Evolutionary conservation across 192 early-diverging fungal genomes (phyloP), one percentile per base, ranked within the genome.

Genomic region (Backusella morwellensis): DNA sequence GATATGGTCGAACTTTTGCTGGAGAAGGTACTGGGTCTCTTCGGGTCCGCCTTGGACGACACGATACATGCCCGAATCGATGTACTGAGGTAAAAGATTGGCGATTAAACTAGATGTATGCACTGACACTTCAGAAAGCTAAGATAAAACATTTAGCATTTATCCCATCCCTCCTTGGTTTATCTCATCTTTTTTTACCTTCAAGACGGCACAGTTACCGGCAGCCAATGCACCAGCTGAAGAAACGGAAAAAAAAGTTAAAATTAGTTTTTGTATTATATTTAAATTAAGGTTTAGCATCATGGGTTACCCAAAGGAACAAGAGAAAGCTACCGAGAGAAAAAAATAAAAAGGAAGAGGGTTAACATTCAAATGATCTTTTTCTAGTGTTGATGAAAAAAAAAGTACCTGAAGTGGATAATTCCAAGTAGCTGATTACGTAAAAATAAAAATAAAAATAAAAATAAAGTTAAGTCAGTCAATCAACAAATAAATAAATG

Each of bases 221-320:
- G 93, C 97, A 21, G 96, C 96, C 76, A 99, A 87, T 7, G 96
- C 95, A n/a, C 92, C 92, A 12, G 92, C 86, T 36, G 9, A 68
- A 35, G 17, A 14, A 36, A 36, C 4, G 12, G 23, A 4, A 4
- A 34, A 34, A 36, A 36, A 44, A 32, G 14, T 69, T 50, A 75
- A 4, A 66, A 19, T 54, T 77, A 63, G 50, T 1, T 5, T 56
- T 56, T 8, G 4, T 63, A 14, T 23, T n/a, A 21, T 38, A 9
- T 36, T 36, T 63, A 56, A 56, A 56, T 56, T 56, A 63, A 63
- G 56, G 11, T 26, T 63, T 29, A 29, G 7, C 42, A 44, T 44
- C 15, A 44, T 44, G 42, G 21, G 23, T 63, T 63, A 63, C 56
- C 56, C 11, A 70, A 70, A 21, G 68, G 68, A 38, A 70, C 68